These are phyloP conservation scores for Termitomyces heimii DNA, from an alignment of 768 basidiomycete genomes.

Conservation along the genomic window DNA sequence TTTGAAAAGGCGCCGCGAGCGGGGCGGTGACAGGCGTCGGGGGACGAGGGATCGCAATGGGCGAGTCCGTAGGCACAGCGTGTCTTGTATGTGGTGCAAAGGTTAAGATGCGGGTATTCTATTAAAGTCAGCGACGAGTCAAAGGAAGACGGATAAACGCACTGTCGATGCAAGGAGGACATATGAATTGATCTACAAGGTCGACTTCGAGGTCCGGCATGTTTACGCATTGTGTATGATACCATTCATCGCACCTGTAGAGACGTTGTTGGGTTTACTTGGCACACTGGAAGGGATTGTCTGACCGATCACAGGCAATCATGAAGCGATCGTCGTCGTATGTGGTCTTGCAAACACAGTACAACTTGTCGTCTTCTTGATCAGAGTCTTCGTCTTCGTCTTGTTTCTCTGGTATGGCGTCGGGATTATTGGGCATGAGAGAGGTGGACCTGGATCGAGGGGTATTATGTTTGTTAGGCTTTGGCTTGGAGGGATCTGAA, in stretches of 20 bases:
- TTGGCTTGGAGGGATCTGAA: constrained; percentile 16
- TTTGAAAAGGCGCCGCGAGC: constrained; percentile 81
- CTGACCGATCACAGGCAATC: constrained; percentile 91
- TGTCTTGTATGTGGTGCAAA: constrained; percentile 74
- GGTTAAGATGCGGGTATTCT: constrained; percentile 56
- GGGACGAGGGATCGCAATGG: constrained; percentile 54
- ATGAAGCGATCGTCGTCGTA: constrained; percentile 87
- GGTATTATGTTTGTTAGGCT: constrained; percentile 29
- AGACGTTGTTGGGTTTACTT: too few relatives aligned
- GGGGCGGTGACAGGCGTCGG: constrained; percentile 73
- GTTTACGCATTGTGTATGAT: constrained; percentile 79
- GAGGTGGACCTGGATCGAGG: constrained; percentile 70
- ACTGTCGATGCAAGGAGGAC: constrained; percentile 77
- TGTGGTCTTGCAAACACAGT: constrained; percentile 82
- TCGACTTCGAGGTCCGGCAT: constrained; percentile 81
- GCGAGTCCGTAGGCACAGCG: constrained; percentile 70
- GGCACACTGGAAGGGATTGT: too few relatives aligned
- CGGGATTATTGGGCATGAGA: constrained; percentile 48
- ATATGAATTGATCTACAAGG: constrained; percentile 89
- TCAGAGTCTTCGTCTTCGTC: constrained; percentile 44
- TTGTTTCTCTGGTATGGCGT: constrained; percentile 32
- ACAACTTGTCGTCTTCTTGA: constrained; percentile 66
- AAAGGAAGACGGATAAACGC: constrained; percentile 21
- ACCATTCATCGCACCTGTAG: constrained; percentile 89
- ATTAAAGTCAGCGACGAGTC: background rate